Evolutionary conservation across 306 rosid species (phyloP).

Genomic region (Fagus crenata): DNA sequence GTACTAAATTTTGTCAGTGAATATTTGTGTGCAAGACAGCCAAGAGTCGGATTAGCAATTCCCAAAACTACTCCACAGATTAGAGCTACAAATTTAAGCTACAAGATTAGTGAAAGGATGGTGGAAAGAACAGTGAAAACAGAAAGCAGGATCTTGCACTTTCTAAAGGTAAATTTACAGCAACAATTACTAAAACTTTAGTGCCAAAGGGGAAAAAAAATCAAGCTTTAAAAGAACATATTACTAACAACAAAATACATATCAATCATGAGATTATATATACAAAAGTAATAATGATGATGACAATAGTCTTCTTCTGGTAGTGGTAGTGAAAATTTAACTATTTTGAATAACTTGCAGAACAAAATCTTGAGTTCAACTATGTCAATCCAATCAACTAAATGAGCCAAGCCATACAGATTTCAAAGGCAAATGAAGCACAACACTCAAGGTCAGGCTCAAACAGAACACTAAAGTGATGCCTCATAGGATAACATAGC

Average conservation of each 20-base stretch:
- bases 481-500: neutral
- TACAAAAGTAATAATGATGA: neutral
- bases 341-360: neutral
- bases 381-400: neutral
- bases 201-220: neutral
- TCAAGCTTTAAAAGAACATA: neutral
- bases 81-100: slow-evolving; percentile 10
- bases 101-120: neutral
- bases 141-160: neutral
- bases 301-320: no score
- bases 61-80: slow-evolving; percentile 11
- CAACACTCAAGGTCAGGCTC: neutral
- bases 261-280: neutral
- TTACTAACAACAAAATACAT: neutral
- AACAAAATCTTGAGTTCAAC: neutral
- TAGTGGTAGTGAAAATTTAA: neutral
- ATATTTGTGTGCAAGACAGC: neutral
- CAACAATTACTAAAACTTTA: neutral
- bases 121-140: neutral
- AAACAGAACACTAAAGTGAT: neutral
- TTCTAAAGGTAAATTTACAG: neutral
- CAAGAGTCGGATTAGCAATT: slow-evolving; percentile 9
- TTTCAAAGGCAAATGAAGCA: neutral
- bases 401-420: neutral
- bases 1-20: slow-evolving; percentile 11